These are phyloP conservation scores for Microstroma glucosiphilum DNA, from an alignment of 1,284 basidiomycete genomes.

Conservation along the genomic window DNA sequence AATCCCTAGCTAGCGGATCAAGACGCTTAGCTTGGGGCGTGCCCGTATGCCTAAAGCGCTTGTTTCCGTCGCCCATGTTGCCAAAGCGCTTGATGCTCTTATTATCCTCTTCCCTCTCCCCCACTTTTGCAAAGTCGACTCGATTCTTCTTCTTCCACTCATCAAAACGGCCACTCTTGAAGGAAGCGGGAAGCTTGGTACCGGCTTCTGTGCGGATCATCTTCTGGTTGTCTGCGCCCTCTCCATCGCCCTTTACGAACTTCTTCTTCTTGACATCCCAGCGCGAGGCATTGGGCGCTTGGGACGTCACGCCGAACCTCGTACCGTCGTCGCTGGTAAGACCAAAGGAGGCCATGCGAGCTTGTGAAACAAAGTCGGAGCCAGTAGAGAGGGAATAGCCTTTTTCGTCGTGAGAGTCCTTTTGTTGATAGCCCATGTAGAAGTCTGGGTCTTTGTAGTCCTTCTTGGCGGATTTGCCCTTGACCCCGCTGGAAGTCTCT, in stretches of 20 bases:
- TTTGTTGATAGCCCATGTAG: constrained; percentile 85
- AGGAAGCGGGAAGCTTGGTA: constrained; percentile 81
- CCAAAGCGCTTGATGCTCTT: constrained; percentile 12
- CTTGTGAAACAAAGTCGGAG: constrained; percentile 68
- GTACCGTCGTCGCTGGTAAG: constrained; percentile 71
- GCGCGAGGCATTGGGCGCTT: constrained; percentile 57
- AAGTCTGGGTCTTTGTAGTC: constrained; percentile 74
- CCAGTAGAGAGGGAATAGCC: constrained; percentile 56
- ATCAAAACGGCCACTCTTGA: constrained; percentile 85
- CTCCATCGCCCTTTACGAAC: constrained; percentile 76
- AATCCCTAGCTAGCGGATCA: constrained; percentile 19
- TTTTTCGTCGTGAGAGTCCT: constrained; percentile 75
- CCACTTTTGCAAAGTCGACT: constrained; percentile 67
- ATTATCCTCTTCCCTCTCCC: constrained; percentile 62
- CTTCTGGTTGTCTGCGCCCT: constrained; percentile 87
- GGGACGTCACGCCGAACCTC: constrained; percentile 28
- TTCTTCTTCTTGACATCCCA: constrained; percentile 99
- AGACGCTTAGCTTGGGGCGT: constrained; percentile 29
- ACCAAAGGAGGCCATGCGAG: constrained; percentile 72
- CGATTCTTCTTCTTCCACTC: constrained; percentile 83
- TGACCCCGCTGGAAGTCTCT: constrained; percentile 6
- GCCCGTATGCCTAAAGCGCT: constrained; percentile 33
- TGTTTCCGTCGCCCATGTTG: constrained; percentile 53
- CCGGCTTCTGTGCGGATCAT: constrained; percentile 90
- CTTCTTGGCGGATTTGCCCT: constrained; percentile 21